A percentile compares a stretch with the other conserved stretches of the same genome.
Conservation (phyloP, 345 rosid genomes). For the Ceriops decandra region DNA sequence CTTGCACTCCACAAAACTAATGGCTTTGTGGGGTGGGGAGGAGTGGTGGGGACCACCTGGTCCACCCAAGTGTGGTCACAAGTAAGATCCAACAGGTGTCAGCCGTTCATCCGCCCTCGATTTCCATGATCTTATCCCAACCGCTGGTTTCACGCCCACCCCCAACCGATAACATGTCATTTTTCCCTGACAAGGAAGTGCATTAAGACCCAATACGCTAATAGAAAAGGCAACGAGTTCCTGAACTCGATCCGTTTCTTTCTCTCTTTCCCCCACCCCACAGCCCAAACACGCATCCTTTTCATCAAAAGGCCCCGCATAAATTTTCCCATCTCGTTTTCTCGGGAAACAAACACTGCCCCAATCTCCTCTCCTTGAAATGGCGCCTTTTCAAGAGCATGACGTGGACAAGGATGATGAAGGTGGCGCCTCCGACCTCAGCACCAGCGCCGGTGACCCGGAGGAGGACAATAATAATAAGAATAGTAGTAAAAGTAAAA, state of each 20-base stretch:
- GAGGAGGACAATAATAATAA: not conserved
- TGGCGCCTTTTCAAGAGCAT: constrained; percentile 9
- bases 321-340: not conserved
- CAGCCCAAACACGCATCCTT: no score
- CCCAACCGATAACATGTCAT: not conserved
- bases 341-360: constrained; percentile 7
- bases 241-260: constrained; percentile 4
- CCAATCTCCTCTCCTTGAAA: not conserved
- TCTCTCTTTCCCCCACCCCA: no score
- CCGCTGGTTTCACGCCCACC: constrained; percentile 23
- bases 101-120: not conserved
- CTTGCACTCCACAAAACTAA: no score
- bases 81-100: constrained; percentile 27
- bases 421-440: constrained; percentile 37
- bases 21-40: no score
- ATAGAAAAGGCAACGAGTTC: not conserved
- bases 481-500: not conserved
- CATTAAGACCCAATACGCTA: not conserved
- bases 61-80: not conserved
- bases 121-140: constrained; percentile 23
- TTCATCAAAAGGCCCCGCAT: no score
- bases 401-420: constrained; percentile 29
- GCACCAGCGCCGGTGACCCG: constrained; percentile 36
- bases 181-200: not conserved
- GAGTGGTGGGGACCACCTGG: no score